Base-by-base conservation (phyloP, 1,284 basidiomycete species). In the Coniferiporia sulphurascens region DNA sequence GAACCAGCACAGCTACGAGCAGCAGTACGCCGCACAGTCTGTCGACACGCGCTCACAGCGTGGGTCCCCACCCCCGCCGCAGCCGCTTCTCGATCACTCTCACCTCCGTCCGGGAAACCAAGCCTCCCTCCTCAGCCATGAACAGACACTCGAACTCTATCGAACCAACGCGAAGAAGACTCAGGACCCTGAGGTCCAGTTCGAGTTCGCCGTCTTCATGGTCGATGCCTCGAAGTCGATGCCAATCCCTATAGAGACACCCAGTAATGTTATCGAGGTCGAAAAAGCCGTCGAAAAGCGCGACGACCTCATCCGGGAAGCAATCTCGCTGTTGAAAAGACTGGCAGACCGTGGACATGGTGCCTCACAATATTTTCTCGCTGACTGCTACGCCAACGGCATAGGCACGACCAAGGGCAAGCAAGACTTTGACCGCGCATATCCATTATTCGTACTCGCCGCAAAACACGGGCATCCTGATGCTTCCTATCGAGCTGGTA, bases 401-500 rank as follows among this genome's bases (percentile, higher is more conserved):
- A 94, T 98, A 64, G 94, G 95, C 32, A 98, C 94, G 1, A 78
- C 83, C 63, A 89, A 91, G 72, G 86, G 83, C 64, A 89, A 86
- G 71, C 95, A 97, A 72, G 96, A 99, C 75, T 98, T 98, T 71
- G 95, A 98, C 74, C 86, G 90, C 63, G 96, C 97, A 3, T 98
- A 95, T 74, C 95, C 95, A 15, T 81, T 99, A 59, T 99, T 98
- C 70, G 87, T 97, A 6, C 86, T 98, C 48, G 94, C 96, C 6
- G 94, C 95, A 48, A 99, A 99, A 74, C 97, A 99, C 70, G 93
- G 94, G n/a, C 96, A 99, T 71, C 89, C 94, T 0, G 95, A 98
- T 68, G 95, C 95, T 7, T 86, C 93, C 21, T 99, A 96, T 74
- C 91, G 96, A 52, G 92, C 95, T 0, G 97, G 95, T 21, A 97